Conservation (phyloP, 805 yeast species). For the Wickerhamomyces rabaulensis region DNA sequence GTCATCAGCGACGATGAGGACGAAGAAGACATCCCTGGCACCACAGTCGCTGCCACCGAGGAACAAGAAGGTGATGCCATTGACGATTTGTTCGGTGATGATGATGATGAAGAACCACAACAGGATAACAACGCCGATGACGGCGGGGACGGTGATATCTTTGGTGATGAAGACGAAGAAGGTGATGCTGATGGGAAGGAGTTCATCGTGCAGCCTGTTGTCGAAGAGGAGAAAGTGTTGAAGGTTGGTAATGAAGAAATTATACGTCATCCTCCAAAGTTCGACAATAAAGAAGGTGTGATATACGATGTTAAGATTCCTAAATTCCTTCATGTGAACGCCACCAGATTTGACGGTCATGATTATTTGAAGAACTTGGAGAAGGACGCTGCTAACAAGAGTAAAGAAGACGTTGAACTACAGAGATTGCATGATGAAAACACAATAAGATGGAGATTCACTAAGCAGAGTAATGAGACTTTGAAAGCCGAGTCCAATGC, state of each 20-base stretch:
- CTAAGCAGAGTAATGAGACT: slow-evolving; percentile 46
- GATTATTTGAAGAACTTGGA: slow-evolving; percentile 48
- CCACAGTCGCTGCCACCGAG: slow-evolving; percentile 2
- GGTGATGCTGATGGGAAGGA: slow-evolving; percentile 32
- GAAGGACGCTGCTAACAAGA: slow-evolving; percentile 34
- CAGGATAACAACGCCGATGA: neutral
- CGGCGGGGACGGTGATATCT: slow-evolving; percentile 2
- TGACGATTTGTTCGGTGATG: slow-evolving; percentile 35
- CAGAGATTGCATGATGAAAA: slow-evolving; percentile 71
- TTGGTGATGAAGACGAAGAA: slow-evolving; percentile 22
- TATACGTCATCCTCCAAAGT: slow-evolving; percentile 32
- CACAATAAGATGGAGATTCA: slow-evolving; percentile 92
- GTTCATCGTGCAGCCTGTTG: slow-evolving; percentile 11
- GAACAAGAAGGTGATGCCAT: slow-evolving; percentile 21
- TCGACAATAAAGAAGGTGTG: slow-evolving; percentile 29
- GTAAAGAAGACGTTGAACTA: slow-evolving; percentile 47
- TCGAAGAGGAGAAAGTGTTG: slow-evolving; percentile 17
- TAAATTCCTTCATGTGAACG: slow-evolving; percentile 73
- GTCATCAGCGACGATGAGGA: slow-evolving; percentile 17
- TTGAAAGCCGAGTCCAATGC: slow-evolving; percentile 85
- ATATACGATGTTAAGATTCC: slow-evolving; percentile 64
- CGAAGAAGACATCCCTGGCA: neutral
- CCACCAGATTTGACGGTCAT: slow-evolving; percentile 82
- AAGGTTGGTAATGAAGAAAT: slow-evolving; percentile 42
- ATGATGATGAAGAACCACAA: slow-evolving; percentile 14